These are phyloP conservation scores for Dactylorhiza incarnata DNA, from an alignment of 106 monocot species.

Conservation along the genomic window DNA sequence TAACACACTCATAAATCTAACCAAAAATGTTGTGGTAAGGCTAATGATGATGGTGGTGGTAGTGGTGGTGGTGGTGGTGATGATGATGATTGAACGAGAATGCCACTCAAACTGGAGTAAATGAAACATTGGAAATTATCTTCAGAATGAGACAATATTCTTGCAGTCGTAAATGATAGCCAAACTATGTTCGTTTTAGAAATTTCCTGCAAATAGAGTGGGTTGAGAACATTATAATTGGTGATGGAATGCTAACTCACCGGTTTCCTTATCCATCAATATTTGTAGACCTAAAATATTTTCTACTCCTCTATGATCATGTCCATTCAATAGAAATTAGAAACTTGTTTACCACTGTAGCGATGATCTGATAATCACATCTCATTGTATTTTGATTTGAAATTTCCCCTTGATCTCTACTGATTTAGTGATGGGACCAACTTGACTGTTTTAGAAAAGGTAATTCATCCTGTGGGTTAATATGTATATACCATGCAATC, in stretches of 20 bases:
- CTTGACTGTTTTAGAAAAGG: not conserved
- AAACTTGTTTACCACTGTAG: not conserved
- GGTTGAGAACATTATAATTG: not conserved
- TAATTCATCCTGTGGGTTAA: not conserved
- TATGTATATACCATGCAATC: not conserved
- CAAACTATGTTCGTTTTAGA: not conserved
- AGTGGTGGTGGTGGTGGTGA: not conserved
- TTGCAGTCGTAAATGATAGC: not conserved
- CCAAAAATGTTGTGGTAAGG: not conserved
- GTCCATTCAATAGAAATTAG: not conserved
- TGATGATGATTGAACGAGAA: not conserved
- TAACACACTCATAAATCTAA: too few species aligned
- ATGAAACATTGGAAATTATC: not conserved
- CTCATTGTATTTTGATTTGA: not conserved
- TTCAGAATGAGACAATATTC: not conserved
- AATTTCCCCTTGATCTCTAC: not conserved
- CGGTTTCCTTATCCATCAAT: not conserved
- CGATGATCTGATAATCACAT: not conserved
- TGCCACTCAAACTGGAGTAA: not conserved
- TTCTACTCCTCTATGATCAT: not conserved
- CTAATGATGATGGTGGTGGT: not conserved
- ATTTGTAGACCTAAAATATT: not conserved
- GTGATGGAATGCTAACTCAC: not conserved
- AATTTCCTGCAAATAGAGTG: not conserved
- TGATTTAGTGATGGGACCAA: not conserved